Conservation (phyloP, 768 basidiomycete genomes). For the Hebeloma cylindrosporum region DNA sequence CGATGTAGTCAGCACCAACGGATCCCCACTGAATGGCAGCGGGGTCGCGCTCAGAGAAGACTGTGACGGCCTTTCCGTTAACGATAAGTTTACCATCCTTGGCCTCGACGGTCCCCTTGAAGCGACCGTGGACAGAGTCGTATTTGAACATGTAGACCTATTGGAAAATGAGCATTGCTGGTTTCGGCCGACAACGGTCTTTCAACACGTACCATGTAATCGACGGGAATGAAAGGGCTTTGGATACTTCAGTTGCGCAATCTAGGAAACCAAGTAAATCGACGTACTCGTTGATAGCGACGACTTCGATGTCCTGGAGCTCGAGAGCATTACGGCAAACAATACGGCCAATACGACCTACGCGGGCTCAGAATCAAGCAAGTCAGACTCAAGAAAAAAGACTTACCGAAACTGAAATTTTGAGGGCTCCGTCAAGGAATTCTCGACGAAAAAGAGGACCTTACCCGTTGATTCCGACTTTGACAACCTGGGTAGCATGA, state of each 20-base stretch:
- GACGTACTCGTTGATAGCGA: conserved; percentile 93
- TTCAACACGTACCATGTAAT: conserved; percentile 79
- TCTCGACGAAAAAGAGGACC: conserved; percentile 7
- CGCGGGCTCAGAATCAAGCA: conserved; percentile 7
- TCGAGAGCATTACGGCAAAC: conserved; percentile 93
- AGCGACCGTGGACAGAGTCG: conserved; percentile 91
- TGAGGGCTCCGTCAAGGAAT: conserved; percentile 6
- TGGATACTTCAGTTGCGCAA: conserved; percentile 2
- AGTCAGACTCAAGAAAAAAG: not conserved
- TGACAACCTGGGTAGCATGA: conserved; percentile 44
- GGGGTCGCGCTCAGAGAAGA: conserved; percentile 88
- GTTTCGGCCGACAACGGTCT: conserved; percentile 1
- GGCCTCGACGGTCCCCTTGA: conserved; percentile 78
- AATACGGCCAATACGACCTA: conserved; percentile 99
- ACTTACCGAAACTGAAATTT: conserved; percentile 70
- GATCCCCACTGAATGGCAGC: conserved; percentile 79
- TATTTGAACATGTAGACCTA: conserved; percentile 99
- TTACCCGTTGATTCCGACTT: conserved; percentile 97
- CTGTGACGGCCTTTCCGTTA: conserved; percentile 71
- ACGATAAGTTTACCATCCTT: conserved; percentile 90
- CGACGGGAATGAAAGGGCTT: conserved; percentile 95
- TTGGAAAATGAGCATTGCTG: not conserved
- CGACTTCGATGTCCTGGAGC: conserved; percentile 73
- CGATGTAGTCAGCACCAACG: conserved; percentile 86
- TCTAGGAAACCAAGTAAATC: not conserved